These are phyloP conservation scores for Scedosporium apiospermum DNA, from an alignment of 2,329 filamentous ascomycete species.

Conservation along the genomic window DNA sequence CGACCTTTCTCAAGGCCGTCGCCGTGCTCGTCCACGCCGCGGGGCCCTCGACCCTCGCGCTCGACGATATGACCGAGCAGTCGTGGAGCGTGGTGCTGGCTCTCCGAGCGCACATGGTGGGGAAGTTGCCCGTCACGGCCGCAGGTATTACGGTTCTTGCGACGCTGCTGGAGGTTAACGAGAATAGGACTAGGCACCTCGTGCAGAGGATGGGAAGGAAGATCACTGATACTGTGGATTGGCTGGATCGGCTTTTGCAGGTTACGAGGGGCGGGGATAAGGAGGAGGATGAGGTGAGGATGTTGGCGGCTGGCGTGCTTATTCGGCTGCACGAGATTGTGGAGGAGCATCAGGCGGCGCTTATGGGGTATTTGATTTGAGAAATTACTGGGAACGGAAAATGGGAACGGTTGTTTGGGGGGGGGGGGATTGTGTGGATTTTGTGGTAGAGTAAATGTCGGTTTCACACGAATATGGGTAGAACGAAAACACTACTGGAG, in stretches of 20 bases:
- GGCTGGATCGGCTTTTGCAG: slow-evolving; percentile 71
- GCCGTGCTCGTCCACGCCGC: slow-evolving; percentile 74
- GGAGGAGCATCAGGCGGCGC: slow-evolving; percentile 66
- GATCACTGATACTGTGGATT: slow-evolving; percentile 78
- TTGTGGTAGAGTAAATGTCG: no score
- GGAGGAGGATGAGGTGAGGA: slow-evolving; percentile 73
- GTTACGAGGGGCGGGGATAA: slow-evolving; percentile 36
- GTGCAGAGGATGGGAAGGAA: slow-evolving; percentile 67
- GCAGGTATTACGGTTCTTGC: slow-evolving; percentile 72
- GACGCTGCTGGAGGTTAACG: slow-evolving; percentile 74
- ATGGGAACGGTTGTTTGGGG: no score
- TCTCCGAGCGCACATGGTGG: slow-evolving; percentile 49
- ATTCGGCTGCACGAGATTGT: slow-evolving; percentile 73
- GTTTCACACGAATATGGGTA: no score
- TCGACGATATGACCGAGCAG: slow-evolving; percentile 75
- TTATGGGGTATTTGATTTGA: slow-evolving; percentile 53
- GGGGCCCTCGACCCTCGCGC: slow-evolving; percentile 65
- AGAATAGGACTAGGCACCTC: slow-evolving; percentile 58
- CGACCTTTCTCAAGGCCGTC: slow-evolving; percentile 77
- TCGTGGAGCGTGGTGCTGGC: slow-evolving; percentile 73
- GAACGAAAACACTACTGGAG: no score
- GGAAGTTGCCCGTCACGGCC: slow-evolving; percentile 58
- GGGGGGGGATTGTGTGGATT: no score
- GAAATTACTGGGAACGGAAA: neutral
- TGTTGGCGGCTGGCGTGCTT: slow-evolving; percentile 66